These are phyloP conservation scores for Haplosporangium sp. DNA, from an alignment of 371 early-diverging fungal species.

Conservation along the genomic window DNA sequence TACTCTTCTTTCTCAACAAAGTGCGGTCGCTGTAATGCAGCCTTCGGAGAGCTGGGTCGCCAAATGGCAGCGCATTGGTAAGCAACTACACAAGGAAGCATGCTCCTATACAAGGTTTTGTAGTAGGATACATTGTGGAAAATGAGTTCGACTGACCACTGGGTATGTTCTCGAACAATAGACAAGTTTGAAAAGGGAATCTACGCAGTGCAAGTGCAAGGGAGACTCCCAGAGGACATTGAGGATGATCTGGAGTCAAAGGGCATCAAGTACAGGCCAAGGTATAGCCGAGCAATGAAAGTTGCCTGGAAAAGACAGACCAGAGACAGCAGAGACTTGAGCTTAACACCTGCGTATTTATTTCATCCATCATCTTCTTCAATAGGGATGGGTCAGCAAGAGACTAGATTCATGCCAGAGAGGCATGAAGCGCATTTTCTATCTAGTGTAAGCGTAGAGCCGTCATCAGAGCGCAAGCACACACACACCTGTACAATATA, in stretches of 20 bases:
- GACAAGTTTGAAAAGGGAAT: conserved; percentile 87
- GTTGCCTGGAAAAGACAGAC: neutral
- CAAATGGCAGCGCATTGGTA: conserved; percentile 86
- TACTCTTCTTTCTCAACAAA: conserved; percentile 19
- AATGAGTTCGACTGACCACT: neutral
- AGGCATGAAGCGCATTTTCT: no score
- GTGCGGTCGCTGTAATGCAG: conserved; percentile 83
- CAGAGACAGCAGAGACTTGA: neutral
- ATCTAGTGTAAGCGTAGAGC: no score
- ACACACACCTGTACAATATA: no score
- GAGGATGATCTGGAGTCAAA: conserved; percentile 81
- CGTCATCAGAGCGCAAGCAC: no score
- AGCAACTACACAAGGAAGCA: conserved; percentile 8
- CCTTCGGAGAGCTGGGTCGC: conserved; percentile 91
- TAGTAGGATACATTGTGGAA: neutral
- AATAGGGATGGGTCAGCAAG: conserved; percentile 52
- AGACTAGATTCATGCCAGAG: conserved; percentile 14
- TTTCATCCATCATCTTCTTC: neutral
- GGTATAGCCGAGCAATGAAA: conserved; percentile 41
- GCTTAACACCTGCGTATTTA: neutral
- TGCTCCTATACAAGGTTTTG: no score
- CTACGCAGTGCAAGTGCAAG: conserved; percentile 92
- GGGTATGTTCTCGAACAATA: conserved; percentile 15
- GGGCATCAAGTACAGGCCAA: conserved; percentile 86
- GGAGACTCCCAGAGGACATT: conserved; percentile 90